These are phyloP conservation scores for Cercospora berteroae DNA, from an alignment of 2,329 filamentous ascomycete species.

Conservation along the genomic window DNA sequence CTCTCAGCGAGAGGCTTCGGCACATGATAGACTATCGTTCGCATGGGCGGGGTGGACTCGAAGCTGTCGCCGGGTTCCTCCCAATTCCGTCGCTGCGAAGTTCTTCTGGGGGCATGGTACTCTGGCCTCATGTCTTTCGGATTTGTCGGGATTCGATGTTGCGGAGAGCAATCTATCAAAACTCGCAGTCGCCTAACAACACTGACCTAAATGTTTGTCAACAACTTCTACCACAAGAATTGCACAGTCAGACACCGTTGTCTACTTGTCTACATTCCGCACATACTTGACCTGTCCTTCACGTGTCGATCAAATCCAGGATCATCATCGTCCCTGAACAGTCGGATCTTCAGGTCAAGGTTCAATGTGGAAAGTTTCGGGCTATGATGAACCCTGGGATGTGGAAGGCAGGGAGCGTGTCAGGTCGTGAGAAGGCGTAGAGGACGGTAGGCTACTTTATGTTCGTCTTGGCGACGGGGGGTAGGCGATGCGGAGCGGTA, in stretches of 20 bases:
- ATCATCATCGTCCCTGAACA: not conserved
- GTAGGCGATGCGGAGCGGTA: not conserved
- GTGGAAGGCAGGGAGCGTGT: not conserved
- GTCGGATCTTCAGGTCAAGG: not conserved
- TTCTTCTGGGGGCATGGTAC: not conserved
- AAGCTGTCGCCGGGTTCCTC: not conserved
- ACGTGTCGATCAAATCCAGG: not conserved
- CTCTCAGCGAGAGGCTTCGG: not conserved
- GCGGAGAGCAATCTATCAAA: not conserved
- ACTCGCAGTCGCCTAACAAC: not conserved
- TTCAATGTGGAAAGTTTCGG: not conserved
- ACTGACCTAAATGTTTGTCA: not conserved
- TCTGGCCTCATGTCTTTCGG: not conserved
- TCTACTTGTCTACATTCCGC: not conserved
- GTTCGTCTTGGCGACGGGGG: not conserved
- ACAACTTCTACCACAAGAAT: not conserved
- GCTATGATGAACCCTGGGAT: not conserved
- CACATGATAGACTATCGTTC: not conserved
- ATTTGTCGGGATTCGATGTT: not conserved
- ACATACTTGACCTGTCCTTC: not conserved
- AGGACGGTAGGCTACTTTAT: not conserved
- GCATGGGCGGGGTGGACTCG: not conserved
- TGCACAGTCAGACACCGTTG: not conserved
- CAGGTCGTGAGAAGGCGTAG: not conserved
- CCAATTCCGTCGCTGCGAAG: not conserved